phyloP scores from a whole-genome alignment of 2,329 filamentous ascomycete species.

The Pseudocercospora fijiensis region DNA sequence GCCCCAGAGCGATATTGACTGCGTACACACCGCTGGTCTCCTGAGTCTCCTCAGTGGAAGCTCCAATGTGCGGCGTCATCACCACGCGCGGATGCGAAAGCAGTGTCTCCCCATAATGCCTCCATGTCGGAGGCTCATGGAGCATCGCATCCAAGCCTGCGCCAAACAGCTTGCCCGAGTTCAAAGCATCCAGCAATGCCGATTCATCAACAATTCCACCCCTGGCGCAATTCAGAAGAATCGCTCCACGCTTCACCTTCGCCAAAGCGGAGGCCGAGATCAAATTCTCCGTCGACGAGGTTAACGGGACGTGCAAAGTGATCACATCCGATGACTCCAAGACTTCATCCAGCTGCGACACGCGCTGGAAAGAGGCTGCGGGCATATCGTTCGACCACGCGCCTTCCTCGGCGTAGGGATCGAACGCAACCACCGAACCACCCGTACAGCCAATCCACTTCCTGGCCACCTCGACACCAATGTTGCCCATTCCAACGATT shows the following conservation, averaged over 20 bases:
- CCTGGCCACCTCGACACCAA: conserved; percentile 7
- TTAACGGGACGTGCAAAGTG: conserved; percentile 39
- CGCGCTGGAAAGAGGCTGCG: conserved; percentile 27
- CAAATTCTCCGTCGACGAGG: conserved; percentile 33
- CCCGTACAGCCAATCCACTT: conserved; percentile 40
- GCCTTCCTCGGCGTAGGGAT: conserved; percentile 35
- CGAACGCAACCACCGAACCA: conserved; percentile 38
- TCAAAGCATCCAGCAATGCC: conserved; percentile 33
- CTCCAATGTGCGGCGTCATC: conserved; percentile 50
- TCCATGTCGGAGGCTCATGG: conserved; percentile 35
- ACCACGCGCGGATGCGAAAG: conserved; percentile 35
- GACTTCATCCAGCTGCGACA: conserved; percentile 35
- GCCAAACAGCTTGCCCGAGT: conserved; percentile 33
- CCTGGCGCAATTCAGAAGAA: conserved; percentile 39
- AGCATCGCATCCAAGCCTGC: conserved; percentile 37
- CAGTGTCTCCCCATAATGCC: conserved; percentile 30
- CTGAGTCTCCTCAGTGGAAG: conserved; percentile 45
- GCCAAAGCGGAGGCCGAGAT: conserved; percentile 34
- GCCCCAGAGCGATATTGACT: conserved; percentile 33
- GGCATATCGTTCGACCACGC: conserved; percentile 27
- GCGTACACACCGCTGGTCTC: conserved; percentile 40
- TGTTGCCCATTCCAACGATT: not conserved
- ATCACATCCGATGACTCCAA: conserved; percentile 39
- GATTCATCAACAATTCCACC: conserved; percentile 39
- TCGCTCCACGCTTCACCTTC: conserved; percentile 35